phyloP scores from a whole-genome alignment of 2,329 filamentous ascomycete species.

The Hypoxylon sp. region DNA sequence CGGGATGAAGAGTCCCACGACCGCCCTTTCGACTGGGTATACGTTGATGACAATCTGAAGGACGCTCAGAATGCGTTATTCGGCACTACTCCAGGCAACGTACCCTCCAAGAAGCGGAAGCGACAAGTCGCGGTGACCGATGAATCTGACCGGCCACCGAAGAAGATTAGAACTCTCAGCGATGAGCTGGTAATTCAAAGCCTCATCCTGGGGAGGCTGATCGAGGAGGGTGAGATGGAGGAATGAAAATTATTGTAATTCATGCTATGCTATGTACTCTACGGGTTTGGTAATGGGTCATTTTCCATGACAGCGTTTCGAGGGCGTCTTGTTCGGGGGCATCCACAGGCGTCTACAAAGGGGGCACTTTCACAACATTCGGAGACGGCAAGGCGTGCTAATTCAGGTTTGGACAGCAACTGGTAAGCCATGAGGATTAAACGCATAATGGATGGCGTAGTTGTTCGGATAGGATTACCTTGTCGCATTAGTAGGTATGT shows the following conservation, averaged over 20 bases:
- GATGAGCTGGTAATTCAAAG: constrained; percentile 95
- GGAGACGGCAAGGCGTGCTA: constrained; percentile 18
- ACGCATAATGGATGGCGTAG: constrained; percentile 4
- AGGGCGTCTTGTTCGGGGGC: constrained; percentile 24
- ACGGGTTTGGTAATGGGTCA: constrained; percentile 20
- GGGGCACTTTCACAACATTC: constrained; percentile 21
- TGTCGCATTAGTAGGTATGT: constrained; percentile 11
- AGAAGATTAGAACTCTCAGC: constrained; percentile 77
- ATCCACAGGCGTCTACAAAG: constrained; percentile 39
- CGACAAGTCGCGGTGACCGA: constrained; percentile 59
- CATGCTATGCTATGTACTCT: constrained; percentile 4
- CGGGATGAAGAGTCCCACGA: constrained; percentile 64
- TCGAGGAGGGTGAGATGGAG: constrained; percentile 71
- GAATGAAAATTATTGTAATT: constrained; percentile 31
- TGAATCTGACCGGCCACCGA: constrained; percentile 58
- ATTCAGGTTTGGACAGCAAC: constrained; percentile 7
- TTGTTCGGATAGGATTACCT: not conserved
- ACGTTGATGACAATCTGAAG: constrained; percentile 75
- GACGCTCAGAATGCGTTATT: constrained; percentile 69
- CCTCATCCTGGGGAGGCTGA: constrained; percentile 85
- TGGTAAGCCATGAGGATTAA: constrained; percentile 7
- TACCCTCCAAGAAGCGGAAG: constrained; percentile 62
- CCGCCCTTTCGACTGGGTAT: constrained; percentile 80
- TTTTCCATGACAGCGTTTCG: constrained; percentile 17
- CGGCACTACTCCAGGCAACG: constrained; percentile 48